Conservation (phyloP, 2,329 filamentous ascomycete species). For the Alternaria infectoria region DNA sequence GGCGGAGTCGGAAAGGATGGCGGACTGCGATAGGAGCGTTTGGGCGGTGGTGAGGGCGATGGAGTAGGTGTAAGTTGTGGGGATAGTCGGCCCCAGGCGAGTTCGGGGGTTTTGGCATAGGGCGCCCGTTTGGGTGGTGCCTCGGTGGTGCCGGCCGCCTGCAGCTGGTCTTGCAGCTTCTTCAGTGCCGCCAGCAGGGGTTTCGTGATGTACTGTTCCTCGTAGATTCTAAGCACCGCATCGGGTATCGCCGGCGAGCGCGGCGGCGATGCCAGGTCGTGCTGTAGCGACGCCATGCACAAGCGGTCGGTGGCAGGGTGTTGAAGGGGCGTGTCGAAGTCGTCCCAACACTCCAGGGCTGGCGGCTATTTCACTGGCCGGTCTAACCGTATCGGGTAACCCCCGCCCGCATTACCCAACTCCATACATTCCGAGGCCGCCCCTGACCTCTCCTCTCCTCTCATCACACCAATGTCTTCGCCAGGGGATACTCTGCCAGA, state of each 20-base stretch:
- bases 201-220: background rate
- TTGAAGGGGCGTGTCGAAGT: background rate
- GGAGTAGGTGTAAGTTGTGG: constrained; percentile 9
- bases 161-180: constrained; percentile 4
- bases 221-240: constrained; percentile 1
- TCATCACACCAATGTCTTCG: background rate
- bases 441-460: background rate
- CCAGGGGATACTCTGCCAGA: background rate
- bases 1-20: background rate
- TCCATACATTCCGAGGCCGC: background rate
- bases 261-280: background rate
- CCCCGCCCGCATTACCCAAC: background rate
- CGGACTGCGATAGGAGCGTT: background rate
- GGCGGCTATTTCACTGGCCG: background rate
- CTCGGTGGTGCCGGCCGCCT: background rate
- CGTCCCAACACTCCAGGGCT: background rate
- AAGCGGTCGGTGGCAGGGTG: background rate
- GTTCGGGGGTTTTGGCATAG: constrained; percentile 2
- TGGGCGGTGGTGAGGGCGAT: background rate
- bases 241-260: constrained; percentile 1
- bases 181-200: constrained; percentile 3
- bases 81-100: constrained; percentile 8
- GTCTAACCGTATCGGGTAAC: background rate
- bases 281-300: background rate
- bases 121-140: constrained; percentile 1